Evolutionary conservation across 306 rosid genomes (phyloP).

Genomic region (Gastrolobium villosum): DNA sequence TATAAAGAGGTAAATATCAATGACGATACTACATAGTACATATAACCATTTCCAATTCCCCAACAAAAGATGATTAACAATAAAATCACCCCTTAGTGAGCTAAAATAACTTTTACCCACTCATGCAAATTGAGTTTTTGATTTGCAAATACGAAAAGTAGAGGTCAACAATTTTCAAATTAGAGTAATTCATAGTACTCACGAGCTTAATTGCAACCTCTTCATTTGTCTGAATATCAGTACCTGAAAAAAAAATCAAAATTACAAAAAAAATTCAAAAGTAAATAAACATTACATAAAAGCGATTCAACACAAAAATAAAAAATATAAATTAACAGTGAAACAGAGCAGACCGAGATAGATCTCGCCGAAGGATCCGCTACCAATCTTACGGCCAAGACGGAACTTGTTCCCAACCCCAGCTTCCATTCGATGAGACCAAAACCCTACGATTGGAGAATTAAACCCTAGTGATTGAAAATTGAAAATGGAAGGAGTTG

Average conservation of each 20-base stretch:
- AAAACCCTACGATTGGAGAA: conserved; percentile 44
- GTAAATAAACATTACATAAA: too few relatives aligned
- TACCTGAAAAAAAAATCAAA: conserved; percentile 58
- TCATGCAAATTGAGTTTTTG: neutral
- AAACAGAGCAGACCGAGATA: conserved; percentile 69
- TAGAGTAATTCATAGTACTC: conserved; percentile 52
- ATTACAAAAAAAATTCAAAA: neutral
- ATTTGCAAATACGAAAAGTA: conserved; percentile 11
- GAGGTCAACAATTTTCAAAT: conserved; percentile 23
- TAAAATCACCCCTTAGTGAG: conserved; percentile 24
- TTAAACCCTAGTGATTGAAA: conserved; percentile 46
- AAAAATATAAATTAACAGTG: neutral
- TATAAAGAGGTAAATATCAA: conserved; percentile 3
- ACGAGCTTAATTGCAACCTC: conserved; percentile 98
- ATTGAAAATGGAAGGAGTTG: conserved; percentile 1
- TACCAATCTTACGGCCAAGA: conserved; percentile 98
- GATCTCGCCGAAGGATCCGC: conserved; percentile 99
- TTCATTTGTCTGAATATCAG: conserved; percentile 91
- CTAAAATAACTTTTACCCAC: neutral
- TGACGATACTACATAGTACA: neutral
- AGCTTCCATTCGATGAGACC: conserved; percentile 81
- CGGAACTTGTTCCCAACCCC: conserved; percentile 91
- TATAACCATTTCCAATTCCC: conserved; percentile 11
- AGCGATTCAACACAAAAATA: too few relatives aligned
- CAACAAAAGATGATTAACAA: conserved; percentile 17